Evolutionary conservation across 2,329 filamentous ascomycete genomes (phyloP).

Genomic region (Fusarium drepaniforme): DNA sequence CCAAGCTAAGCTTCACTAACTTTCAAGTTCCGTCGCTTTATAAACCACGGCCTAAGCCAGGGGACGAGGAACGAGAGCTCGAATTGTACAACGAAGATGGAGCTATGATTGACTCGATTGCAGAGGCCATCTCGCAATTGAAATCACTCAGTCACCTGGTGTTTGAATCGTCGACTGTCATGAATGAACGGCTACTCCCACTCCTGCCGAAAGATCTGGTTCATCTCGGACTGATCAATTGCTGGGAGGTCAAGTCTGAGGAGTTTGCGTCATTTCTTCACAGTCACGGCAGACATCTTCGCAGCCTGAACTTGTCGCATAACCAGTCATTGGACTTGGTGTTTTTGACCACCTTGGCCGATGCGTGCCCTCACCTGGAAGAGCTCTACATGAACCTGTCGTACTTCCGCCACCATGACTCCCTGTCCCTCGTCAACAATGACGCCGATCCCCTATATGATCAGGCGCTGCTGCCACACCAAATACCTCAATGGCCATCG

Average conservation of each 20-base stretch:
- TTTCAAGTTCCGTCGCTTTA: slow-evolving; percentile 68
- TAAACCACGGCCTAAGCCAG: slow-evolving; percentile 50
- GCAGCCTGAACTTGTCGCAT: slow-evolving; percentile 77
- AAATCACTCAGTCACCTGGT: slow-evolving; percentile 74
- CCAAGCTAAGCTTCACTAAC: slow-evolving; percentile 71
- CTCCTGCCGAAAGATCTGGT: slow-evolving; percentile 75
- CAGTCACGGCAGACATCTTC: slow-evolving; percentile 75
- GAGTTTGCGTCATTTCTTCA: slow-evolving; percentile 74
- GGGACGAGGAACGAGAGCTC: slow-evolving; percentile 47
- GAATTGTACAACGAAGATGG: slow-evolving; percentile 55
- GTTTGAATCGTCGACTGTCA: slow-evolving; percentile 80
- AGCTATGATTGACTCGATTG: slow-evolving; percentile 54
- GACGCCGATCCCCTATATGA: slow-evolving; percentile 84
- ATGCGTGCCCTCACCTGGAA: slow-evolving; percentile 77
- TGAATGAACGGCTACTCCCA: slow-evolving; percentile 76
- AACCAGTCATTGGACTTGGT: slow-evolving; percentile 83
- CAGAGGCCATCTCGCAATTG: slow-evolving; percentile 58
- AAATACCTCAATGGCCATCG: slow-evolving; percentile 83
- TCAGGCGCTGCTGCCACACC: slow-evolving; percentile 69
- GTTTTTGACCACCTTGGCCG: slow-evolving; percentile 76
- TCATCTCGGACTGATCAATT: slow-evolving; percentile 82
- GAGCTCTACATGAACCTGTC: slow-evolving; percentile 82
- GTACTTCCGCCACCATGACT: slow-evolving; percentile 78
- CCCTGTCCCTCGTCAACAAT: slow-evolving; percentile 60
- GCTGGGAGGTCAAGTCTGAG: slow-evolving; percentile 78